Evolutionary conservation across 495 filamentous ascomycete species (phyloP).

Genomic region (Evernia prunastri): DNA sequence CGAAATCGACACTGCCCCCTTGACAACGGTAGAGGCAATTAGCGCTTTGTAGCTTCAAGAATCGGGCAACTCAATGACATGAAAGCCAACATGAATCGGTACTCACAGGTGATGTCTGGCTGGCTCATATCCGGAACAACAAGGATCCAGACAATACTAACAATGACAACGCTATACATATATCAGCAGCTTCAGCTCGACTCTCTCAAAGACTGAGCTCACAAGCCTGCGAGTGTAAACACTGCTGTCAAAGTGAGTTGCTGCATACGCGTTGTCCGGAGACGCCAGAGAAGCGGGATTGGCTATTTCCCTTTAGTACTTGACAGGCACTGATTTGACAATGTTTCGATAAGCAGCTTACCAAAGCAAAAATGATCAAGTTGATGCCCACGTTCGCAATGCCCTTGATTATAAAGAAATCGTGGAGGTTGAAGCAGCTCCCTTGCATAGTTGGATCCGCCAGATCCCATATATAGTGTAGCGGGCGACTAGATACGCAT

Average conservation of each 20-base stretch:
- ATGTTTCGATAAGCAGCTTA: neutral
- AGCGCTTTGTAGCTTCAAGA: no score
- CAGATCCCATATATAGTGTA: conserved; percentile 19
- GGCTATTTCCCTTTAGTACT: conserved; percentile 20
- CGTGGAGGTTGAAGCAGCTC: conserved; percentile 16
- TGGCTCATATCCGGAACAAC: conserved; percentile 18
- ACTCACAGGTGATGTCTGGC: conserved; percentile 21
- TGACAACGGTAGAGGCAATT: no score
- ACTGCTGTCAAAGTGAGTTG: conserved; percentile 20
- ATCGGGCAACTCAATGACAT: no score
- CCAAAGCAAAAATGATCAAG: conserved; percentile 21
- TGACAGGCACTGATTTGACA: no score
- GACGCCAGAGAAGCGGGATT: conserved; percentile 23
- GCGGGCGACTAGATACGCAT: conserved; percentile 9
- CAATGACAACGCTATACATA: conserved; percentile 16
- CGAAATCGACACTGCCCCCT: conserved; percentile 52
- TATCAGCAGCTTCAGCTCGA: conserved; percentile 1
- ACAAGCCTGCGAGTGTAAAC: conserved; percentile 23
- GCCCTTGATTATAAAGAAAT: conserved; percentile 16
- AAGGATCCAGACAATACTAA: conserved; percentile 23
- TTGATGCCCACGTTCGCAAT: conserved; percentile 20
- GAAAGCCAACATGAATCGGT: no score
- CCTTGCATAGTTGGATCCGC: conserved; percentile 5
- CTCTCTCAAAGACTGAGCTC: neutral
- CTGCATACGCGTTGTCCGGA: conserved; percentile 18